phyloP scores from a whole-genome alignment of 306 rosid species.

The Hylodesmum podocarpum region DNA sequence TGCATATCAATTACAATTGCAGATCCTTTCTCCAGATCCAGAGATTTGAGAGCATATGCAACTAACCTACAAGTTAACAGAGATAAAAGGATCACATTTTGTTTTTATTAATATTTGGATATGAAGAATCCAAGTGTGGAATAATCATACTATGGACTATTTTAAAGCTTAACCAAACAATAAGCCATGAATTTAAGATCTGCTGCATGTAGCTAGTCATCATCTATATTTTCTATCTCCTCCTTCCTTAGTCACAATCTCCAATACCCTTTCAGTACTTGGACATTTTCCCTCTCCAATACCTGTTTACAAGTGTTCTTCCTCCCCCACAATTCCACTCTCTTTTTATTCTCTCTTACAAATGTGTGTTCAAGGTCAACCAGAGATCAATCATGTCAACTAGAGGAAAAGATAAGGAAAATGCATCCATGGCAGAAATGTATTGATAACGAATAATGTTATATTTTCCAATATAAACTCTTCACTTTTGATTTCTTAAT shows the following conservation, averaged over 20 bases:
- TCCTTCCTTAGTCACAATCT: background rate
- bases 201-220: background rate
- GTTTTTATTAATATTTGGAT: background rate
- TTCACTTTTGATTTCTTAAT: background rate
- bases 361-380: background rate
- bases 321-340: background rate
- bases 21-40: constrained; percentile 79
- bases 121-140: background rate
- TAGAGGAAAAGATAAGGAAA: background rate
- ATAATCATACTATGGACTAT: background rate
- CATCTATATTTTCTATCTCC: background rate
- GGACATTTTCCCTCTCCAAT: background rate
- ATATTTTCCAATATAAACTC: background rate
- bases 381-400: constrained; percentile 14
- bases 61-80: constrained; percentile 67
- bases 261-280: background rate
- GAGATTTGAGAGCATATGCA: constrained; percentile 70
- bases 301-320: background rate
- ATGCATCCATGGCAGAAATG: background rate
- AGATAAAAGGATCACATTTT: constrained; percentile 29
- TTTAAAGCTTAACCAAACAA: constrained; percentile 12
- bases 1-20: constrained; percentile 97
- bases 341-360: background rate
- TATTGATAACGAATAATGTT: background rate
- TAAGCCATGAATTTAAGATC: constrained; percentile 7